These are phyloP conservation scores for Albugo laibachii DNA, from an alignment of 352 stramenopile species.

Conservation along the genomic window DNA sequence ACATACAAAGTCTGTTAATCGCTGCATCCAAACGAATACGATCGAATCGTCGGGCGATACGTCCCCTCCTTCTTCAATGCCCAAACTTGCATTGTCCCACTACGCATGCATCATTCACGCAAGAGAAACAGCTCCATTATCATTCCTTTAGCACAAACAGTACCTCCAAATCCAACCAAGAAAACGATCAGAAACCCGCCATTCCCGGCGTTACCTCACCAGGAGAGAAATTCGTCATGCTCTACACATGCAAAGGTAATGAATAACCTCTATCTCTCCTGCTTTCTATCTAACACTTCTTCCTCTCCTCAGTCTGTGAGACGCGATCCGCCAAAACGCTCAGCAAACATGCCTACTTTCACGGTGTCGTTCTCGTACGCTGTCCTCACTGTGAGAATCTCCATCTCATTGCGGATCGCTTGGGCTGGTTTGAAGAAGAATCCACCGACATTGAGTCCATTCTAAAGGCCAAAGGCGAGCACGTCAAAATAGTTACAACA, in stretches of 20 bases:
- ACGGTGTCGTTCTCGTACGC: slow-evolving; percentile 94
- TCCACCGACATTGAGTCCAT: slow-evolving; percentile 77
- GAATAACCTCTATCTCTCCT: background rate
- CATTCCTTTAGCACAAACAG: no score
- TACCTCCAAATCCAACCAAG: background rate
- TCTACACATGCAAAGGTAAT: slow-evolving; percentile 90
- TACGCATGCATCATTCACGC: no score
- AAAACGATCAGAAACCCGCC: slow-evolving; percentile 8
- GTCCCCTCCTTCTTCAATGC: no score
- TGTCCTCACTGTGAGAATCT: slow-evolving; percentile 95
- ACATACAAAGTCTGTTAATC: no score
- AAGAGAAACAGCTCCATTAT: no score
- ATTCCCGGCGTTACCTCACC: slow-evolving; percentile 53
- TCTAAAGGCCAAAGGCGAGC: slow-evolving; percentile 48
- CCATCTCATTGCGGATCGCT: slow-evolving; percentile 93
- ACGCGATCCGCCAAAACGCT: slow-evolving; percentile 95
- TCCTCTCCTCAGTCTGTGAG: slow-evolving; percentile 74
- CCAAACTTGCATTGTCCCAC: no score
- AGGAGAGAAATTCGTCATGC: slow-evolving; percentile 91
- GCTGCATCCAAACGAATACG: no score
- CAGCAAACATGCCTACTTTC: slow-evolving; percentile 91
- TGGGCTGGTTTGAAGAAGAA: slow-evolving; percentile 87
- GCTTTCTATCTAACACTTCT: background rate
- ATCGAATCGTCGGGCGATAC: no score
- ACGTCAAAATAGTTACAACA: slow-evolving; percentile 42